Evolutionary conservation across 495 filamentous ascomycete genomes (phyloP).

Genomic region (Aspergillus biplanus): DNA sequence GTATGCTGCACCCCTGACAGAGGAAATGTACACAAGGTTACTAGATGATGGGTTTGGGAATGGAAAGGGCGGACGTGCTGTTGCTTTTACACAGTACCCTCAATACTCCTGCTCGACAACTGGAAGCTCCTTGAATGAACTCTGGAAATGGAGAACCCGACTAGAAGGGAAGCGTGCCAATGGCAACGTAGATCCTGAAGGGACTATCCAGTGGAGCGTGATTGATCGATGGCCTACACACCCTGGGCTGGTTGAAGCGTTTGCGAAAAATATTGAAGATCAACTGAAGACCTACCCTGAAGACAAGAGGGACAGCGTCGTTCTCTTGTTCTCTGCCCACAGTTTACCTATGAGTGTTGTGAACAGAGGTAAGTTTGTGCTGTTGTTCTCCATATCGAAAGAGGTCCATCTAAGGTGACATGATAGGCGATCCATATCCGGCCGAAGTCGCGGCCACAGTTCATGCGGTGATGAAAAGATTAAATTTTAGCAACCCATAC

Average conservation of each 20-base stretch:
- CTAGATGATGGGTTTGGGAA: constrained; percentile 87
- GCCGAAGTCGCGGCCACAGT: constrained; percentile 98
- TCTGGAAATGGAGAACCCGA: constrained; percentile 94
- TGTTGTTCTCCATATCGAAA: background rate
- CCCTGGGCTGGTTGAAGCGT: constrained; percentile 84
- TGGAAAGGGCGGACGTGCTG: constrained; percentile 84
- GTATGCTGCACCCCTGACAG: constrained; percentile 91
- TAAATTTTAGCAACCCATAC: constrained; percentile 86
- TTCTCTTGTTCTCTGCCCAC: constrained; percentile 93
- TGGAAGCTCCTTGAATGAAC: constrained; percentile 91
- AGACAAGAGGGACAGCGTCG: constrained; percentile 74
- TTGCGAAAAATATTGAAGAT: constrained; percentile 86
- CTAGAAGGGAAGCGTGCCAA: constrained; percentile 74
- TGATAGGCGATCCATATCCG: constrained; percentile 86
- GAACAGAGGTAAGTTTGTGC: constrained; percentile 68
- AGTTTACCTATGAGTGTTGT: constrained; percentile 96
- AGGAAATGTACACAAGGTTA: constrained; percentile 83
- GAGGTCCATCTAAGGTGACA: constrained; percentile 1
- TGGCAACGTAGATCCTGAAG: constrained; percentile 54
- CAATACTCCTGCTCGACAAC: constrained; percentile 99
- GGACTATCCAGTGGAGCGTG: constrained; percentile 91
- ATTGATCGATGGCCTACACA: constrained; percentile 98
- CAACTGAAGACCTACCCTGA: constrained; percentile 81
- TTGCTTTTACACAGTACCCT: constrained; percentile 98
- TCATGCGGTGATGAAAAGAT: constrained; percentile 89